Percentiles rank a stretch among this genome's conserved stretches.
Conservation (phyloP, 495 filamentous ascomycete genomes). For the Xylaria nigripes region DNA sequence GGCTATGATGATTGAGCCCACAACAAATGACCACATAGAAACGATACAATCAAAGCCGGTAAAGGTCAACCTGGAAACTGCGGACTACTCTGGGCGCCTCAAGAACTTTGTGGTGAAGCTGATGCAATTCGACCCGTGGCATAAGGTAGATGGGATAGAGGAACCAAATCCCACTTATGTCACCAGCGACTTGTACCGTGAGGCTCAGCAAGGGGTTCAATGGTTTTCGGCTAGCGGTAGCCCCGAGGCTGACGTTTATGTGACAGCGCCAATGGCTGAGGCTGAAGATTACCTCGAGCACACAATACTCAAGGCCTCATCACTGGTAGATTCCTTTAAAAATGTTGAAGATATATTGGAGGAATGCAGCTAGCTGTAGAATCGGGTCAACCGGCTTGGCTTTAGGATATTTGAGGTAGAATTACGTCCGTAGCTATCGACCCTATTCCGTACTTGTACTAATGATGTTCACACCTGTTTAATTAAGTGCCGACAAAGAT, state of each 20-base stretch:
- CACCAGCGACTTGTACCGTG: constrained; percentile 10
- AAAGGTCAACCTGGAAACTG: constrained; percentile 6
- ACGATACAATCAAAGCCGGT: constrained; percentile 1
- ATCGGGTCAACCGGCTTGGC: neutral
- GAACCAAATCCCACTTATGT: constrained; percentile 2
- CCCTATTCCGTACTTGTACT: too few relatives aligned
- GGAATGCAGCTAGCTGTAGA: neutral
- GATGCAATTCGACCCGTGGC: constrained; percentile 22
- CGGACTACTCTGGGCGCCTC: constrained; percentile 12
- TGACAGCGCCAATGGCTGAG: constrained; percentile 3
- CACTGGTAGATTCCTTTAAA: neutral
- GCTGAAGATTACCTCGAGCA: constrained; percentile 5
- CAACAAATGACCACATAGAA: neutral
- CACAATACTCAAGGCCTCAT: neutral
- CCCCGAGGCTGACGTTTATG: neutral
- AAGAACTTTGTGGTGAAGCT: constrained; percentile 18
- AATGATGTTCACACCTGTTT: too few relatives aligned
- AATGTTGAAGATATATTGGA: constrained; percentile 8
- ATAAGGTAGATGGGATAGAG: neutral
- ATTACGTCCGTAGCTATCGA: too few relatives aligned
- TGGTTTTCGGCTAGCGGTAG: constrained; percentile 1
- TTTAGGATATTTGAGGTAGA: too few relatives aligned
- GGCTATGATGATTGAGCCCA: constrained; percentile 23
- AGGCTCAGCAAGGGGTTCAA: neutral
- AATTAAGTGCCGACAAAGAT: too few relatives aligned